These are phyloP conservation scores for Ramaria sp. DNA, from an alignment of 768 basidiomycete species.

Conservation along the genomic window DNA sequence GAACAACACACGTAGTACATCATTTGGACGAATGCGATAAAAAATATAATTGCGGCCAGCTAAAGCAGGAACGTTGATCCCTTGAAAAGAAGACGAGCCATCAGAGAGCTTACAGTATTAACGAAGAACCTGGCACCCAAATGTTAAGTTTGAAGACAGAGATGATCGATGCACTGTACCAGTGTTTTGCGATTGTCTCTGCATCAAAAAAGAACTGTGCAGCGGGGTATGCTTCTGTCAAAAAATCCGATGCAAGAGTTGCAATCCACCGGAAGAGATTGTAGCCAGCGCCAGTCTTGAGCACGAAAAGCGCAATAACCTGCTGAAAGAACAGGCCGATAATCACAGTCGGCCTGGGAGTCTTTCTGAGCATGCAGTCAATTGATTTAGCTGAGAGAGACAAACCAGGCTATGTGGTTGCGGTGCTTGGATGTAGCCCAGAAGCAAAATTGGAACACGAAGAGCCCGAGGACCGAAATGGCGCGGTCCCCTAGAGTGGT, in stretches of 20 bases:
- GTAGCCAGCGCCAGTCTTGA: slow-evolving; percentile 77
- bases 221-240: slow-evolving; percentile 55
- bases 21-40: slow-evolving; percentile 89
- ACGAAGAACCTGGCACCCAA: slow-evolving; percentile 11
- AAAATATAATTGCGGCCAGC: slow-evolving; percentile 81
- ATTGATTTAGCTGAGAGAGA: slow-evolving; percentile 5
- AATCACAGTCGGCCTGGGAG: slow-evolving; percentile 68
- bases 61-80: slow-evolving; percentile 16
- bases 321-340: slow-evolving; percentile 82
- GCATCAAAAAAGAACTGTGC: slow-evolving; percentile 77
- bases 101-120: slow-evolving; percentile 9
- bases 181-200: slow-evolving; percentile 52
- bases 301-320: slow-evolving; percentile 77
- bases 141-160: slow-evolving; percentile 4
- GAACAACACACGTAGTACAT: slow-evolving; percentile 53
- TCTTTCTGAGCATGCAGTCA: background rate
- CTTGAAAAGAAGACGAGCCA: background rate
- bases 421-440: slow-evolving; percentile 57
- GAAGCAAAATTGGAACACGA: slow-evolving; percentile 71
- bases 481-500: slow-evolving; percentile 70
- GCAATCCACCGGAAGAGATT: slow-evolving; percentile 80
- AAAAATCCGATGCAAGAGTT: slow-evolving; percentile 68
- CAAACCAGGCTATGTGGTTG: slow-evolving; percentile 60
- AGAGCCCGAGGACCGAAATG: slow-evolving; percentile 70
- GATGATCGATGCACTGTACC: slow-evolving; percentile 47